Conservation (phyloP, 2,329 filamentous ascomycete species). For the Ascochyta viciae-villosae region DNA sequence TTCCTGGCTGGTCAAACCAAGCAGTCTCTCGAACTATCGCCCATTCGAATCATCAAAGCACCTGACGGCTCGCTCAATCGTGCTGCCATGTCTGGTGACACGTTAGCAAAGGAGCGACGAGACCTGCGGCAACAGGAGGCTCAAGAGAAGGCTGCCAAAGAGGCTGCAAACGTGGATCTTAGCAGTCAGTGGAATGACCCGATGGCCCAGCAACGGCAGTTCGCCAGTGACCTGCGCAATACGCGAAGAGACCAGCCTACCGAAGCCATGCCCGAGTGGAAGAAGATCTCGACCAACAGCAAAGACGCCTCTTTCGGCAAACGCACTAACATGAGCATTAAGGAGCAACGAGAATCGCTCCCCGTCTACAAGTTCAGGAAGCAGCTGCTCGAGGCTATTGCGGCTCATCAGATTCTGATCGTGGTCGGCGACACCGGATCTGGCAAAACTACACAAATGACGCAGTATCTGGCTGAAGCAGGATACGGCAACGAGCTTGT, state of each 20-base stretch:
- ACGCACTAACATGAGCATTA: constrained; percentile 89
- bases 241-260: constrained; percentile 64
- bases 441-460: constrained; percentile 95
- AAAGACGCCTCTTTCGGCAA: constrained; percentile 85
- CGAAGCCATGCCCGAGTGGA: constrained; percentile 89
- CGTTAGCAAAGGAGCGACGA: constrained; percentile 85
- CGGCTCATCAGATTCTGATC: constrained; percentile 88
- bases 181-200: constrained; percentile 95
- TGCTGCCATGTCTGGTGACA: constrained; percentile 91
- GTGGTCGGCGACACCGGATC: constrained; percentile 97
- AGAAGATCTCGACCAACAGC: constrained; percentile 78
- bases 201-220: constrained; percentile 88
- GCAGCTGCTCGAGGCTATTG: constrained; percentile 85
- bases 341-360: constrained; percentile 88
- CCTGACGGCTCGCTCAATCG: constrained; percentile 98
- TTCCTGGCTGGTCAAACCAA: constrained; percentile 97
- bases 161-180: constrained; percentile 79
- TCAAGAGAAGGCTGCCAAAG: constrained; percentile 77
- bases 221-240: constrained; percentile 84
- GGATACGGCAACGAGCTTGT: constrained; percentile 88
- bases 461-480: constrained; percentile 91
- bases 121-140: constrained; percentile 89
- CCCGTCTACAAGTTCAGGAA: constrained; percentile 89
- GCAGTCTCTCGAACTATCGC: constrained; percentile 91
- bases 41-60: constrained; percentile 95